Base-by-base conservation (phyloP, 2,329 filamentous ascomycete species). In the Knufia petricola region DNA sequence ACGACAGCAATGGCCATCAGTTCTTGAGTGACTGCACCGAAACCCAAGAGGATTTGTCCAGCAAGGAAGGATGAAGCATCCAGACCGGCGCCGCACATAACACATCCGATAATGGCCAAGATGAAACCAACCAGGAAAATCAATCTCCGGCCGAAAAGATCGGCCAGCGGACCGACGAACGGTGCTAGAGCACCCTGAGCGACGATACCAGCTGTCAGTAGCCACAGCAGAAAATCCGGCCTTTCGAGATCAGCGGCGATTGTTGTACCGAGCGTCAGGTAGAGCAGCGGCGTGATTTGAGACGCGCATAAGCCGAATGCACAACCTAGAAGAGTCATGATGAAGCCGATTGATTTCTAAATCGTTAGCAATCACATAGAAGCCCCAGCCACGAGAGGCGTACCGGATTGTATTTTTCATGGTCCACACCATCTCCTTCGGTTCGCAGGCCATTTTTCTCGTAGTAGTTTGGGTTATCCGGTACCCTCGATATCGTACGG, bases 401-500 rank as follows among this genome's bases (percentile, higher is more conserved):
- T 60, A 71, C 69, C 17, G 66, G 64, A 46, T 66, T 64, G 51
- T 71, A 66, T 51, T 65, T 64, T 40, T 70, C 68, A 59, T 71
- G 69, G 46, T 68, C 65, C 38, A 66, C 65, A 20, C 66, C 70
- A 55, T 74, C 69, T n/a, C 65, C 68, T 43, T 70, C 64, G 3
- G 65, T 68, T 10, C 67, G 61, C 1, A 70, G 51, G n/a, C 67
- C 68, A 53, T 65, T 55, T 46, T 70, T 69, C 50, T 74, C 69
- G 50, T 68, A 68, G 56, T 72, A 69, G 50, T 65, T 62, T 7
- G 52, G 46, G 40, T 70, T 51, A 13, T 58, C 61, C 30, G 57
- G 53, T 13, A 57, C 52, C 9, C 49, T 46, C 32, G 59, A 55
- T 26, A 57, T 47, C 12, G 58, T 55, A 34, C 50, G 54, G 23